Conservation (phyloP, 73 alveolate genomes). For the Paramecium bursaria region DNA sequence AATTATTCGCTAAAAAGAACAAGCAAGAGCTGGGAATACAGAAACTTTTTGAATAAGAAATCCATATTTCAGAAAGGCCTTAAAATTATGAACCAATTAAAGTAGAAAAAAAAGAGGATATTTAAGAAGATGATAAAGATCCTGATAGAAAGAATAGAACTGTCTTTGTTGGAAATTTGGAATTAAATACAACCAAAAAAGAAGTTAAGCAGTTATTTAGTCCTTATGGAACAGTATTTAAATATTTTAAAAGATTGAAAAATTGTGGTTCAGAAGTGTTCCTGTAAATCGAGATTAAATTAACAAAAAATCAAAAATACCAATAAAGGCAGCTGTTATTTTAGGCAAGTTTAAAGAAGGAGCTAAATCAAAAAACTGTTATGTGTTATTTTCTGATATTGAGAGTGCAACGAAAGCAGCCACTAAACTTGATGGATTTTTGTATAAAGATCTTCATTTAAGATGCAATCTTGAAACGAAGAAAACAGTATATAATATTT, state of each 20-base stretch:
- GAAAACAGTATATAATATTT: conserved; percentile 31
- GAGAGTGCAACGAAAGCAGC: conserved; percentile 74
- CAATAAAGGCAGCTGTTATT: conserved; percentile 75
- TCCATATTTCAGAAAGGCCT: too few relatives aligned
- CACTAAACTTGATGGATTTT: conserved; percentile 72
- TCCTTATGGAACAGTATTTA: conserved; percentile 72
- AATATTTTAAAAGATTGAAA: conserved; percentile 68
- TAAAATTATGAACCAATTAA: too few relatives aligned
- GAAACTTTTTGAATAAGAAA: too few relatives aligned
- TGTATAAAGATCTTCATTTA: conserved; percentile 79
- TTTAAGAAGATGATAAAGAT: background rate
- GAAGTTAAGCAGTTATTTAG: conserved; percentile 72
- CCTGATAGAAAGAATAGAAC: conserved; percentile 74
- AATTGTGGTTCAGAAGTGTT: conserved; percentile 84
- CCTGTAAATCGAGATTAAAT: conserved; percentile 66
- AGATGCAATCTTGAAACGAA: conserved; percentile 79
- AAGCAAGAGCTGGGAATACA: too few relatives aligned
- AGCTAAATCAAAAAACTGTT: conserved; percentile 78
- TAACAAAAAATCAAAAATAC: conserved; percentile 57
- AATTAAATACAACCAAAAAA: conserved; percentile 68
- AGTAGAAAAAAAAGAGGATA: background rate
- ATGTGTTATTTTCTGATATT: conserved; percentile 72
- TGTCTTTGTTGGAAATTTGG: conserved; percentile 84
- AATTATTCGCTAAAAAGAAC: too few relatives aligned
- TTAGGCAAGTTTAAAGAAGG: conserved; percentile 66